These are phyloP conservation scores for Manihot esculenta DNA, from an alignment of 441 rosid genomes.

Conservation along the genomic window DNA sequence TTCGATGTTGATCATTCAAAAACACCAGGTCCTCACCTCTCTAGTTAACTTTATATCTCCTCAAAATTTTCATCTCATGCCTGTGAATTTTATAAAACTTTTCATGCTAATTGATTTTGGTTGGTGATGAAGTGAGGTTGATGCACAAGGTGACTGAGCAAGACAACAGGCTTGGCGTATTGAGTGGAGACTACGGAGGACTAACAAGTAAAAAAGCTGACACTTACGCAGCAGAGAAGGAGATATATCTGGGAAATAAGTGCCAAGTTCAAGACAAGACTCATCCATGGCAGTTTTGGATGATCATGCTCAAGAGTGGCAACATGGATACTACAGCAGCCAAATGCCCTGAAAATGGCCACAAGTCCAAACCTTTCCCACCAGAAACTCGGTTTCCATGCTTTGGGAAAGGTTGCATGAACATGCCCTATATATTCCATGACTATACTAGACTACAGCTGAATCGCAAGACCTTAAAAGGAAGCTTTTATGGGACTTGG, in stretches of 20 bases:
- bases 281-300: constrained; percentile 78
- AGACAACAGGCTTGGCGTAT: constrained; percentile 58
- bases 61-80: too few relatives aligned
- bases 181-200: constrained; percentile 15
- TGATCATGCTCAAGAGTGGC: constrained; percentile 74
- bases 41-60: too few relatives aligned
- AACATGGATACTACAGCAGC: constrained; percentile 57
- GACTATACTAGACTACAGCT: constrained; percentile 47
- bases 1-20: too few relatives aligned
- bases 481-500: constrained; percentile 32
- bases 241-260: constrained; percentile 56
- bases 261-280: constrained; percentile 56
- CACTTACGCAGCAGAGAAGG: constrained; percentile 58
- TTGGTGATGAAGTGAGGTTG: neutral
- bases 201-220: constrained; percentile 26
- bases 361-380: constrained; percentile 45
- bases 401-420: constrained; percentile 71
- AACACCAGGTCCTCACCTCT: too few relatives aligned
- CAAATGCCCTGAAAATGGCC: constrained; percentile 56
- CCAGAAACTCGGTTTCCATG: constrained; percentile 55
- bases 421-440: constrained; percentile 57
- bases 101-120: neutral
- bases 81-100: too few relatives aligned
- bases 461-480: constrained; percentile 29
- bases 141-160: constrained; percentile 55